Evolutionary conservation across 257 asterid species (phyloP).

Genomic region (Gentiana dahurica): DNA sequence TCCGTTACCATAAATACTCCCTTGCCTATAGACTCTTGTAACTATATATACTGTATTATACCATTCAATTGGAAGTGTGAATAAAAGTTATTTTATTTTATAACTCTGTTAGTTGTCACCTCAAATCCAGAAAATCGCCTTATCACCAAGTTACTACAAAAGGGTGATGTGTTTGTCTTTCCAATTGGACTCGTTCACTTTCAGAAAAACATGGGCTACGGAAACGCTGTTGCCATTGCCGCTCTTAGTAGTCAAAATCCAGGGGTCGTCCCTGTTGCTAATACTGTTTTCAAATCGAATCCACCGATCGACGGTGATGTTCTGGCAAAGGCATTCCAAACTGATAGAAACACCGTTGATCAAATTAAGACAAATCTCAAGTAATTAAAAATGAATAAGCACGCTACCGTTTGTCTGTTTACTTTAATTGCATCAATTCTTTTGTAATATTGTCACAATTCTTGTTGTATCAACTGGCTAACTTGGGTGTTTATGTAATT

Average conservation of each 20-base stretch:
- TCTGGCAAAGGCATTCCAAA: conserved; percentile 9
- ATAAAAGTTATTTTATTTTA: background rate
- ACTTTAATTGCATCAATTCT: too few species aligned
- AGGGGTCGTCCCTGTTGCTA: background rate
- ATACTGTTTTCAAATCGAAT: conserved; percentile 3
- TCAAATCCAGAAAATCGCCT: conserved; percentile 9
- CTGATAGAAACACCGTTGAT: background rate
- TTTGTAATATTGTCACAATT: too few species aligned
- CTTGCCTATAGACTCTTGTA: too few species aligned
- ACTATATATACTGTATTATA: too few species aligned
- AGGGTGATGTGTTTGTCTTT: conserved; percentile 7
- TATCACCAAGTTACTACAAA: background rate
- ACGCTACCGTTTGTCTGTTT: too few species aligned
- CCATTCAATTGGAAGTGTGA: background rate
- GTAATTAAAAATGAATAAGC: too few species aligned
- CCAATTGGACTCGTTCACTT: conserved; percentile 9
- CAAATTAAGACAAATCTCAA: conserved; percentile 2
- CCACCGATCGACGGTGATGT: conserved; percentile 3
- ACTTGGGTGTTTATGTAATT: too few species aligned
- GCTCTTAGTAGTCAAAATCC: conserved; percentile 9
- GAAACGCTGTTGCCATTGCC: conserved; percentile 7
- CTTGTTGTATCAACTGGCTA: too few species aligned
- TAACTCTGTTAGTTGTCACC: background rate
- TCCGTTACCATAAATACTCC: too few species aligned
- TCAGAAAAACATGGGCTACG: background rate